Conservation (phyloP, 805 yeast genomes). For the Pichia exigua region DNA sequence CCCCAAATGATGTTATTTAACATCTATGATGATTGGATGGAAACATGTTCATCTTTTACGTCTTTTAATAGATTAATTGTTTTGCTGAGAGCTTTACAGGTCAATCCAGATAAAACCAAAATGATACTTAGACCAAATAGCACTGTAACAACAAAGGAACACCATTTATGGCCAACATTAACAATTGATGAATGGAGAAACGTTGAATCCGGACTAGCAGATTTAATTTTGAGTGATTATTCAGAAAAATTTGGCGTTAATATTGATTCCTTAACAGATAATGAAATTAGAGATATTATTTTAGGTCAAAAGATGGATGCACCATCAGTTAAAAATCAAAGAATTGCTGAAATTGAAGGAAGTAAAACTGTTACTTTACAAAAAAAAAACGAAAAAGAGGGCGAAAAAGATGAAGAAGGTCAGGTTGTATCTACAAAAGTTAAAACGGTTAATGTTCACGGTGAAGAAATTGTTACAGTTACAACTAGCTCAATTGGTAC, state of each 20-base stretch:
- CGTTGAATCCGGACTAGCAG: slow-evolving; percentile 82
- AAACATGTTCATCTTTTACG: slow-evolving; percentile 75
- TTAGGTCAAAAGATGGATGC: slow-evolving; percentile 90
- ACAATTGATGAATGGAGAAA: slow-evolving; percentile 86
- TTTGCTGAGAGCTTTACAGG: slow-evolving; percentile 72
- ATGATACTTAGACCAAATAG: slow-evolving; percentile 69
- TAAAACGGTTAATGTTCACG: slow-evolving; percentile 83
- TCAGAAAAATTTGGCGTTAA: slow-evolving; percentile 81
- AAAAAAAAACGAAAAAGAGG: slow-evolving; percentile 18
- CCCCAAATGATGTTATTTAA: slow-evolving; percentile 90
- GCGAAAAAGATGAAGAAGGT: slow-evolving; percentile 24
- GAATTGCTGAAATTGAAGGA: slow-evolving; percentile 66
- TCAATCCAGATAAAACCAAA: slow-evolving; percentile 70
- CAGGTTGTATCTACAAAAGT: slow-evolving; percentile 74
- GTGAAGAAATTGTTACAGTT: slow-evolving; percentile 91
- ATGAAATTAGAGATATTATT: slow-evolving; percentile 88
- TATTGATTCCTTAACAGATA: slow-evolving; percentile 79
- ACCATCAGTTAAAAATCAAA: slow-evolving; percentile 82
- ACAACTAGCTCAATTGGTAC: slow-evolving; percentile 88
- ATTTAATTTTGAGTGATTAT: slow-evolving; percentile 77
- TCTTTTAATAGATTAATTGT: slow-evolving; percentile 86
- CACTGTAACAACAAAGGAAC: slow-evolving; percentile 57
- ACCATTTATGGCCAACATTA: slow-evolving; percentile 92
- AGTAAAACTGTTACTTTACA: slow-evolving; percentile 31
- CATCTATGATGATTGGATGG: slow-evolving; percentile 91